Conservation (phyloP, 108 stramenopile genomes). For the Nitzschia sp. region DNA sequence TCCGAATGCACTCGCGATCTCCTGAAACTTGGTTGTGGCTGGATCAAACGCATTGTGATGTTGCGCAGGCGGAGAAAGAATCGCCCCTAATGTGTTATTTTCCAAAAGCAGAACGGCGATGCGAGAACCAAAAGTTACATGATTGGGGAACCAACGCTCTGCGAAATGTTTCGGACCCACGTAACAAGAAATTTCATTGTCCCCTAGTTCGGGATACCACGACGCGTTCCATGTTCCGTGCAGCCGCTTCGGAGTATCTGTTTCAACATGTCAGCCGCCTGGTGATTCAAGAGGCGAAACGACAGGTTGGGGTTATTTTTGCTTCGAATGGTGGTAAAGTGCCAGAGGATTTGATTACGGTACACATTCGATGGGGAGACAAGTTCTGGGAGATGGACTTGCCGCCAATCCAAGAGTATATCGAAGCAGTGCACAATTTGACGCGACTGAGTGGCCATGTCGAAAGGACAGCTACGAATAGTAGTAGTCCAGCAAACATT, state of each 20-base stretch:
- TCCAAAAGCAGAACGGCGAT: slow-evolving; percentile 42
- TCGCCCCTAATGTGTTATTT: slow-evolving; percentile 54
- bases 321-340: slow-evolving; percentile 13
- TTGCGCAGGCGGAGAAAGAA: background rate
- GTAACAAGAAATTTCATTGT: slow-evolving; percentile 17
- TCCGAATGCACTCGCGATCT: slow-evolving; percentile 9
- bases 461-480: background rate
- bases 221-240: slow-evolving; percentile 16
- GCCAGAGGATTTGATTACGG: slow-evolving; percentile 54
- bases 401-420: slow-evolving; percentile 46
- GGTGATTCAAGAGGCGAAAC: slow-evolving; percentile 62
- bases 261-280: slow-evolving; percentile 47
- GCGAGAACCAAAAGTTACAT: slow-evolving; percentile 1
- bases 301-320: slow-evolving; percentile 50
- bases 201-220: background rate
- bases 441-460: background rate
- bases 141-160: background rate
- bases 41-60: slow-evolving; percentile 43
- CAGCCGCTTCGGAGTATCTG: slow-evolving; percentile 51
- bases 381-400: slow-evolving; percentile 69
- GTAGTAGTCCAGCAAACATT: slow-evolving; percentile 30
- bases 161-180: slow-evolving; percentile 28
- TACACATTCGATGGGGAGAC: slow-evolving; percentile 72
- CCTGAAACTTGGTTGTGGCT: slow-evolving; percentile 47
- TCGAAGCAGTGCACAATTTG: slow-evolving; percentile 40